Percentiles rank a stretch among this genome's conserved stretches.
Conservation (phyloP, 2,329 filamentous ascomycete species). For the Cladosporium sp. region DNA sequence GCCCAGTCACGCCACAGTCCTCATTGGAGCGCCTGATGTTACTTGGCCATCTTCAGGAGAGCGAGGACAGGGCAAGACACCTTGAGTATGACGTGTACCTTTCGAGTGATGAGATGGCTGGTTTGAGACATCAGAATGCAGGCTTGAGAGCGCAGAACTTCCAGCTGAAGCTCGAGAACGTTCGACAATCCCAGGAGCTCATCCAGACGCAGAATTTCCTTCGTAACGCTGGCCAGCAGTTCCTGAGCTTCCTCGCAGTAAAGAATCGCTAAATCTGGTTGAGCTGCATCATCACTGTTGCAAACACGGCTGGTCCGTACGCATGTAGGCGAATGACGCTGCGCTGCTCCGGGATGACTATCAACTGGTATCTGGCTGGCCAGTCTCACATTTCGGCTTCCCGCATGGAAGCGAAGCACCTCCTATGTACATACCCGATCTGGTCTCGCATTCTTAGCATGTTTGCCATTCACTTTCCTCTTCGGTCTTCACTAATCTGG, state of each 20-base stretch:
- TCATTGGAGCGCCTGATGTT: background rate
- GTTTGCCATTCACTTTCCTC: background rate
- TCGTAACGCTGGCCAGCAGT: background rate
- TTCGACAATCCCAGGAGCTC: background rate
- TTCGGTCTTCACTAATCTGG: background rate
- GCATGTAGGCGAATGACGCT: background rate
- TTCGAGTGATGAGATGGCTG: background rate
- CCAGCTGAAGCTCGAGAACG: background rate
- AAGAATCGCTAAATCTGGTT: background rate
- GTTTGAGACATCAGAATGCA: background rate
- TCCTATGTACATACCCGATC: background rate
- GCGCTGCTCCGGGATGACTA: background rate
- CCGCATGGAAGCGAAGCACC: background rate
- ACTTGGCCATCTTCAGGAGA: background rate
- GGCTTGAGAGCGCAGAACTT: background rate
- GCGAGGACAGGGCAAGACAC: background rate
- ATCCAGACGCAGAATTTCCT: background rate
- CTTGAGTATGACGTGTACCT: background rate
- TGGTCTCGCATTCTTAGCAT: background rate
- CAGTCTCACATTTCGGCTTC: constrained; percentile 2
- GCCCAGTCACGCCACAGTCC: background rate
- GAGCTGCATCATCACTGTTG: background rate
- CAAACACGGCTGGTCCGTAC: no score
- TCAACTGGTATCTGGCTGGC: background rate
- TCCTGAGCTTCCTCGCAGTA: background rate